phyloP scores from a whole-genome alignment of 2,329 filamentous ascomycete species.

The Aureobasidium subglaciale region DNA sequence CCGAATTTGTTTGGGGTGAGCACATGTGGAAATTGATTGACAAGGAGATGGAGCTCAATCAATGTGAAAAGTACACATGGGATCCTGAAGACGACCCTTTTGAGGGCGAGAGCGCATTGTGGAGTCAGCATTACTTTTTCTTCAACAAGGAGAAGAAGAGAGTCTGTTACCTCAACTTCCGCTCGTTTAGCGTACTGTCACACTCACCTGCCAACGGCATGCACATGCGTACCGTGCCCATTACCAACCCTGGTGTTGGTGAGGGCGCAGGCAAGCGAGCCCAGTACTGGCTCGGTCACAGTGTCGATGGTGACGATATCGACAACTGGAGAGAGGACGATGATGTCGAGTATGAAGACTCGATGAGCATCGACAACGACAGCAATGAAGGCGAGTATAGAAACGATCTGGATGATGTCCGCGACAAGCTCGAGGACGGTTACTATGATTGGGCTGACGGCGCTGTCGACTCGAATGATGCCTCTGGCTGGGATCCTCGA shows the following conservation, averaged over 20 bases:
- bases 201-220: constrained; percentile 49
- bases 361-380: constrained; percentile 19
- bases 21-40: constrained; percentile 89
- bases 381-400: constrained; percentile 28
- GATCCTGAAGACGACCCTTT: constrained; percentile 84
- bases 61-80: constrained; percentile 87
- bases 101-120: constrained; percentile 86
- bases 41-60: constrained; percentile 85
- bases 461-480: constrained; percentile 22
- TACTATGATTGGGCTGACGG: constrained; percentile 20
- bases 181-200: constrained; percentile 73
- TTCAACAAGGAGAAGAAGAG: constrained; percentile 90
- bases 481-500: constrained; percentile 16
- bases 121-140: constrained; percentile 95
- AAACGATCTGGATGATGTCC: constrained; percentile 28
- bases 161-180: constrained; percentile 87
- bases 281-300: constrained; percentile 77
- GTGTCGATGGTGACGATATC: constrained; percentile 16
- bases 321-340: constrained; percentile 23
- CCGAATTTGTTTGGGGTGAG: constrained; percentile 62
- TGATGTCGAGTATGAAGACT: constrained; percentile 25
- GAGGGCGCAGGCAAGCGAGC: constrained; percentile 70
- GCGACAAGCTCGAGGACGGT: constrained; percentile 28
- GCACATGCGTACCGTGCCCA: constrained; percentile 36
- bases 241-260: constrained; percentile 36